Base-by-base conservation (phyloP, 371 early-diverging fungal genomes). In the Lichtheimia corymbifera region DNA sequence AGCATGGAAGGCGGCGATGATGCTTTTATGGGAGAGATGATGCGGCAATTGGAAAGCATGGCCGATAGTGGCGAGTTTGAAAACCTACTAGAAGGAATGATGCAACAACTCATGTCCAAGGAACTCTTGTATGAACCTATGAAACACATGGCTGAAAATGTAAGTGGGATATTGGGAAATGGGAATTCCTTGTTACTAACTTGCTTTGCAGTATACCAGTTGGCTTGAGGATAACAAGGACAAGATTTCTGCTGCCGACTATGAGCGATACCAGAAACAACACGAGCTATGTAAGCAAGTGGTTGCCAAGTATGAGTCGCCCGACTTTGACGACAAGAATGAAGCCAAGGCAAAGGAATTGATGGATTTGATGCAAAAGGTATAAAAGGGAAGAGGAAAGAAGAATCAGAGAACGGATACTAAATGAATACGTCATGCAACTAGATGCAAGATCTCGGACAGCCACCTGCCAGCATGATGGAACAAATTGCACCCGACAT, bases 41-140 rank as follows among this genome's bases (percentile, higher is more conserved):
- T 97, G 91, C 88, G 85, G 59, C 94, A 95, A 64, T 87, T 97
- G 80, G 97, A 95, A 69, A 78, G 78, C 1, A 63, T 94, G 69
- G 86, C 92, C 62, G 91, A 91, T 41, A 84, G 80, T 56, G 81
- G 84, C 12, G 93, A 93, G 55, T 92, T 96, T 72, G 92, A 94
- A 68, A 82, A 88, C 40, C 84, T 94, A 59, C 85, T 96, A 15
- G 93, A 92, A 63, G 88, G 88, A 20, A 89, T 97, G 82, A 91
- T 97, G 88, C 88, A 91, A 53, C 88, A 93, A 70, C 73, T 97
- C 41, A 91, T 95, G 90, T 88, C 91, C 53, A 94, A 93, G 68
- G 97, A 96, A 50, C 70, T 96, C 44, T 80, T 97, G 20, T 92
- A 94, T 74, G 97, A 97, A 67, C 97, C 97, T 13, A 90, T 97